A percentile compares a stretch with the other conserved stretches of the same genome.
These are phyloP conservation scores for Mimosa bimucronata DNA, from an alignment of 306 rosid genomes.

Conservation along the genomic window DNA sequence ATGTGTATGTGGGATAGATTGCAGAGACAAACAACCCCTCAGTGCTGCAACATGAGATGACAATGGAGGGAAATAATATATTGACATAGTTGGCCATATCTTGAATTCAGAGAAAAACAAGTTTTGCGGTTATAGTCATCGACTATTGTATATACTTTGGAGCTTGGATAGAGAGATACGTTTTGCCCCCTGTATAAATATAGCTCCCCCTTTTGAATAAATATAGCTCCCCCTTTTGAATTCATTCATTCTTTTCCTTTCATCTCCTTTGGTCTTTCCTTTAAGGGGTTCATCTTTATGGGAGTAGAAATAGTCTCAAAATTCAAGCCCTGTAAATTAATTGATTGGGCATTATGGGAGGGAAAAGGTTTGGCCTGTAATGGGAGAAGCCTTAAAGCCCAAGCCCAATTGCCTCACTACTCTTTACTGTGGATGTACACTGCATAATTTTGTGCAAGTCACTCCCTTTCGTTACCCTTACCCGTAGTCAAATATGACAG, in stretches of 20 bases:
- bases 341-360: no score
- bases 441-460: no score
- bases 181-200: constrained; percentile 48
- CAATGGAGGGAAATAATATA: neutral
- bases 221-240: constrained; percentile 32
- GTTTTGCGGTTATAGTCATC: constrained; percentile 64
- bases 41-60: constrained; percentile 89
- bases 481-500: no score
- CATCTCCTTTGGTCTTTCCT: neutral
- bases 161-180: constrained; percentile 43
- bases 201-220: constrained; percentile 35
- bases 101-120: constrained; percentile 36
- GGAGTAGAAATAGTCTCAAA: neutral
- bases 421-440: no score
- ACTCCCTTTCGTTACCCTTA: no score
- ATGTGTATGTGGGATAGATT: constrained; percentile 78
- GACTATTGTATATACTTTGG: constrained; percentile 45
- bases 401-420: neutral
- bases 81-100: constrained; percentile 15
- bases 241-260: constrained; percentile 36
- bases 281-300: neutral
- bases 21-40: constrained; percentile 53
- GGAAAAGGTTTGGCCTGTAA: no score
- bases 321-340: constrained; percentile 1
- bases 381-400: neutral